Percentiles rank a stretch among this genome's conserved stretches.
Evolutionary conservation across 495 filamentous ascomycete species (phyloP).

Genomic region (Penicillium turbatum): DNA sequence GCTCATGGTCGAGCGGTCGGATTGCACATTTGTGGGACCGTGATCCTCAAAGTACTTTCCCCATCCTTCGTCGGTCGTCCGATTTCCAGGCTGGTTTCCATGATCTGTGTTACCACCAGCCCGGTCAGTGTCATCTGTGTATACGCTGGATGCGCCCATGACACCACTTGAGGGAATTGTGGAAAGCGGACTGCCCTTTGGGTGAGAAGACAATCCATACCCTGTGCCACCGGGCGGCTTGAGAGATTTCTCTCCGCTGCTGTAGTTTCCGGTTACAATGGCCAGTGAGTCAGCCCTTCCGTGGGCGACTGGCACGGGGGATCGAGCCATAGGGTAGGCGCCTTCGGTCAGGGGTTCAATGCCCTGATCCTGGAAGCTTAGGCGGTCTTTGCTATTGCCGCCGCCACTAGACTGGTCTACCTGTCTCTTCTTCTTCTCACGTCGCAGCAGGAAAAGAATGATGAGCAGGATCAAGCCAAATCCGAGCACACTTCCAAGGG

Average conservation of each 20-base stretch:
- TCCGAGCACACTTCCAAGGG: constrained; percentile 73
- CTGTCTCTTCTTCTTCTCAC: constrained; percentile 51
- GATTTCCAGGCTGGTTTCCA: constrained; percentile 37
- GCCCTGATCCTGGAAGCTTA: constrained; percentile 63
- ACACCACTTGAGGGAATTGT: constrained; percentile 34
- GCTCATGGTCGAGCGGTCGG: constrained; percentile 26
- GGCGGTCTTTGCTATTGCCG: constrained; percentile 51
- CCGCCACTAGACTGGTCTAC: constrained; percentile 49
- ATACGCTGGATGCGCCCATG: constrained; percentile 22
- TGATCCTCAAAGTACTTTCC: constrained; percentile 56
- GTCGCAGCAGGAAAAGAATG: constrained; percentile 64
- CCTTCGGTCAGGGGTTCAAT: constrained; percentile 47
- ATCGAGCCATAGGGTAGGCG: constrained; percentile 42
- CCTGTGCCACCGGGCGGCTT: constrained; percentile 24
- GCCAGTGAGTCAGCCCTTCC: constrained; percentile 45
- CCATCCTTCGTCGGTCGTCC: constrained; percentile 56
- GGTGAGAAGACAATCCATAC: constrained; percentile 16
- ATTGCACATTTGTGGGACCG: constrained; percentile 38
- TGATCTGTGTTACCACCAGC: constrained; percentile 8
- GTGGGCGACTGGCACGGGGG: constrained; percentile 38
- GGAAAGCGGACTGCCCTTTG: constrained; percentile 31
- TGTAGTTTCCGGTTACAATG: constrained; percentile 40
- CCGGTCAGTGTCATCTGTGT: constrained; percentile 23
- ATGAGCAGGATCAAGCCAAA: constrained; percentile 63
- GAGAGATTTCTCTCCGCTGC: constrained; percentile 35